Evolutionary conservation across 257 asterid species (phyloP), one percentile per base, ranked within the genome.

Genomic region (Penstemon davidsonii): DNA sequence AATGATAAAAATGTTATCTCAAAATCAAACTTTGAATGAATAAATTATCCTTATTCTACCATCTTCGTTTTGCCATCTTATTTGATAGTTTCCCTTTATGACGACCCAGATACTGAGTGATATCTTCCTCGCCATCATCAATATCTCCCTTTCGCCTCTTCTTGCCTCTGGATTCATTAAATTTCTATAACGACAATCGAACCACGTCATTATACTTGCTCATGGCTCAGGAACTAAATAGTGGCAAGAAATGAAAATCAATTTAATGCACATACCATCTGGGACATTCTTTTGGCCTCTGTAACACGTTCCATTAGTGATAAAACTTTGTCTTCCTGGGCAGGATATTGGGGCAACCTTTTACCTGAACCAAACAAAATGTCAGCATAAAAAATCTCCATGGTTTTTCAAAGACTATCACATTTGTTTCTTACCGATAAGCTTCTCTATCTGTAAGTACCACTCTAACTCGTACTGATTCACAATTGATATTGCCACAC

Each of bases 391-490:
- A 64, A 33, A 73, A 36, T 44, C 25, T 59, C 3, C 9, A 15
- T 8, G 6, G 51, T 79, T 68, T 51, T 36, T 36, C 54, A 8
- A 10, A 36, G 10, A 53, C 52, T 45, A 62, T 11, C 12, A 43
- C 10, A 37, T 55, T 47, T 3, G 5, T 9, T 71, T 46, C 84
- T 74, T 83, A 87, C 96, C 92, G 55, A 88, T 84, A 63, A 88
- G 96, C 75, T 79, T 82, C 84, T 93, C 97, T 64, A 90, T 93
- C 78, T 88, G 96, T 50, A 81, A 15, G 79, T 81, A 93, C 97
- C 95, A 90, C 78, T 87, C 96, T 80, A 93, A 64, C 76, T 93
- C 99, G 43, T 88, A 90, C 79, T 93, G 99, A 78, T 87, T 90
- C 70, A 87, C 87, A 47, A 90, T 54, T 13, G 99, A 82, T 64